Evolutionary conservation across 306 rosid species (phyloP).

Genomic region (Dryas drummondii): DNA sequence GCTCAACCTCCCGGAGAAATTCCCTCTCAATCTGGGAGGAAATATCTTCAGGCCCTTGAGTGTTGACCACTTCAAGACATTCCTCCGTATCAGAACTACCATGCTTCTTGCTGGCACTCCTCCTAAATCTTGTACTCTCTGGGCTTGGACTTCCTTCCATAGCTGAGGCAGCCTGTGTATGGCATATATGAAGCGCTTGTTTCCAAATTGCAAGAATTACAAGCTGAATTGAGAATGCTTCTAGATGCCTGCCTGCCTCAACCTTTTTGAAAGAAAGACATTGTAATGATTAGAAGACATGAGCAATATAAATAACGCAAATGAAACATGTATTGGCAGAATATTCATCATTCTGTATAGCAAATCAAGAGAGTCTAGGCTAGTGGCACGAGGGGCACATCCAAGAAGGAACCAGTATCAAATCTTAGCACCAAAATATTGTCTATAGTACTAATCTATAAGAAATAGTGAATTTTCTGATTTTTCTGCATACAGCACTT

Average conservation of each 20-base stretch:
- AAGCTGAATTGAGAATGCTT: conserved; percentile 94
- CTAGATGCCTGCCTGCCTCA: conserved; percentile 65
- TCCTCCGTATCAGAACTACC: conserved; percentile 56
- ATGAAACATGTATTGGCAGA: neutral
- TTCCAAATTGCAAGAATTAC: conserved; percentile 99
- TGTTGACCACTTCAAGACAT: conserved; percentile 46
- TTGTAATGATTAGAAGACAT: conserved; percentile 8
- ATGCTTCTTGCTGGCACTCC: conserved; percentile 59
- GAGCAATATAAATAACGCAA: conserved; percentile 8
- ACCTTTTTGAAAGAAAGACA: conserved; percentile 38
- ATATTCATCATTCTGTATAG: neutral
- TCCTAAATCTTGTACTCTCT: conserved; percentile 63
- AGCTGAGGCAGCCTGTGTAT: conserved; percentile 97
- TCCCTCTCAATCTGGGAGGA: conserved; percentile 71
- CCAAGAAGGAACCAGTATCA: neutral
- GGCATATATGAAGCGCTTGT: conserved; percentile 97
- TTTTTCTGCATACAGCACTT: neutral
- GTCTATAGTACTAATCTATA: neutral
- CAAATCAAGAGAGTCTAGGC: neutral
- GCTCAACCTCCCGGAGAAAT: conserved; percentile 80
- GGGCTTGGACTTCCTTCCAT: conserved; percentile 96
- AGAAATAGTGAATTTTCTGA: neutral
- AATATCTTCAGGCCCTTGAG: conserved; percentile 54
- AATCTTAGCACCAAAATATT: neutral
- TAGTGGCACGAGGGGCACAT: neutral